Base-by-base conservation (phyloP, 768 basidiomycete genomes). In the Boletus subparvulus region DNA sequence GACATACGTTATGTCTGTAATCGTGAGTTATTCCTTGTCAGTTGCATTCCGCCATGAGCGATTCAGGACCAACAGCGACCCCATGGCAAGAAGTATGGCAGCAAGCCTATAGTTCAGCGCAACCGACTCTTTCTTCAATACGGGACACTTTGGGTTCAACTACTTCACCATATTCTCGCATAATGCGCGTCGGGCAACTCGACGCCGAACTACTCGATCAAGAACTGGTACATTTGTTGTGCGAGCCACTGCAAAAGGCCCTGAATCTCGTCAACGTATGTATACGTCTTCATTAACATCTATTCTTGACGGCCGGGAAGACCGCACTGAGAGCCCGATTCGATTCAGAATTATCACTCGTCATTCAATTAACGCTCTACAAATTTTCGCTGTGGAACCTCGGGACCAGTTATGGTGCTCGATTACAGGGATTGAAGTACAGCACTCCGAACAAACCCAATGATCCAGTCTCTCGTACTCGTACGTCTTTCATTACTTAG, bases 151-250 rank as follows among this genome's bases (percentile, higher is more conserved):
- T 85, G 24, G 64, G 63, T 21, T 57, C 71, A 6, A 61, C 66
- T 10, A 50, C 68, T 16, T 52, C 67, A n/a, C 71, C 76, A 26
- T 52, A 59, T 46, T 68, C 78, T 28, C 80, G 87, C n/a, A 74
- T 87, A 32, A 76, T 84, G 26, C 89, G 94, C 43, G 93, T 98
- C 47, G 89, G 90, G 9, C 92, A 96, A 71, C 83, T 98, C 51
- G 96, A 98, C 70, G 85, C 95, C 4, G 88, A 93, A 63, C 79
- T 95, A 24, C 80, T 98, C 47, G 96, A 98, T 74, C 83, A 87
- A 61, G 94, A 97, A 60, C 82, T 98, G 17, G 83, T 89, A 33
- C 81, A 85, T 30, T 74, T 97, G 57, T 79, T 98, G 33, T 85
- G 84, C 65, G 90, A 90, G 52, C 94, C 94, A n/a, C 71, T 98